Percentiles rank a stretch among this genome's conserved stretches.
phyloP scores from a whole-genome alignment of 768 basidiomycete species.

The Macrolepiota albuminosa region DNA sequence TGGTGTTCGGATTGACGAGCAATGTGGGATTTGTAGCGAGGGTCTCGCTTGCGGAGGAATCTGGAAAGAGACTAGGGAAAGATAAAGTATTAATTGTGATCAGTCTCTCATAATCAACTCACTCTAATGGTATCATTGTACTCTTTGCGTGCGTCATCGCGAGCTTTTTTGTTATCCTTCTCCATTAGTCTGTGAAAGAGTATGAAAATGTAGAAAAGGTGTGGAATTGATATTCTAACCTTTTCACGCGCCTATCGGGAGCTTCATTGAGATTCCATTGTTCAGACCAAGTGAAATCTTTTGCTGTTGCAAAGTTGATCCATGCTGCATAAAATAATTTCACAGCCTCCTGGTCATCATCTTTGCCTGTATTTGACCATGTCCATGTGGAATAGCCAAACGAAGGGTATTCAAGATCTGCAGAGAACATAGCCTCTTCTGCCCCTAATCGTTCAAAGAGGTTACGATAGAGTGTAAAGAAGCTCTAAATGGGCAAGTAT shows the following conservation, averaged over 20 bases:
- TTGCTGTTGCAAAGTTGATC: conserved; percentile 81
- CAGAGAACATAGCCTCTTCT: conserved; percentile 60
- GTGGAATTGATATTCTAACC: conserved; percentile 35
- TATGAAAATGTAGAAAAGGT: not conserved
- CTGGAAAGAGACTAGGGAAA: conserved; percentile 56
- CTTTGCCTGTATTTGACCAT: conserved; percentile 52
- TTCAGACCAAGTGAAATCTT: conserved; percentile 87
- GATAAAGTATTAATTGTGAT: not conserved
- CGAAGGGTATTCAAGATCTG: conserved; percentile 56
- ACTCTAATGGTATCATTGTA: conserved; percentile 92
- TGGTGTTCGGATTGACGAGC: conserved; percentile 34
- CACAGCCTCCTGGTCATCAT: conserved; percentile 44
- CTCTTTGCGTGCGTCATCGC: conserved; percentile 83
- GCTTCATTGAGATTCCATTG: conserved; percentile 81
- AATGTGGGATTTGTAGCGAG: conserved; percentile 71
- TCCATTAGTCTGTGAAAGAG: conserved; percentile 70
- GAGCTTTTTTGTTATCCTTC: conserved; percentile 89
- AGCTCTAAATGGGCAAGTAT: conserved; percentile 50
- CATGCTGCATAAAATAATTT: conserved; percentile 81
- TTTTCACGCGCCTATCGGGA: conserved; percentile 78
- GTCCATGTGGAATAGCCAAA: conserved; percentile 80
- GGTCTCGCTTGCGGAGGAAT: conserved; percentile 84
- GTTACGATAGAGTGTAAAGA: conserved; percentile 85
- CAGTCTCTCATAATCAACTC: conserved; percentile 21
- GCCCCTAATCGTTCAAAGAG: conserved; percentile 78